These are phyloP conservation scores for Fusarium annulatum DNA, from an alignment of 2,329 filamentous ascomycete species.

Conservation along the genomic window DNA sequence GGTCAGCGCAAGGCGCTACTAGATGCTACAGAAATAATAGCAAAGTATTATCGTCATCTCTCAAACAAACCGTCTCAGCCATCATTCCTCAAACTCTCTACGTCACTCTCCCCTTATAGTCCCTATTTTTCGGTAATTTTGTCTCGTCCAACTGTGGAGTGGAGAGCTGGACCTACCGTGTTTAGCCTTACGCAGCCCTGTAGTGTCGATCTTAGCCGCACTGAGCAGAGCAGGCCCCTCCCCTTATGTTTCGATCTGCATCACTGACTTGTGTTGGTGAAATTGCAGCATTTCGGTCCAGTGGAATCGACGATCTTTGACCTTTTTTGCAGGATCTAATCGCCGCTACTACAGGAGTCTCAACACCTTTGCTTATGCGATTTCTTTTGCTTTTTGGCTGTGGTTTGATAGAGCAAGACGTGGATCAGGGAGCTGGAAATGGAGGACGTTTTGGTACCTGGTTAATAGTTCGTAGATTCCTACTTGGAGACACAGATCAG, in stretches of 20 bases:
- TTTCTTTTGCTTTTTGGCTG: background rate
- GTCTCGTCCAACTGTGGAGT: background rate
- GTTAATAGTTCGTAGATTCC: background rate
- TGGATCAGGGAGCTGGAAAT: background rate
- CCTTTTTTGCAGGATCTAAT: background rate
- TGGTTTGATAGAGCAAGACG: background rate
- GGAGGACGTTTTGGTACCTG: background rate
- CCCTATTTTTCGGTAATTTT: background rate
- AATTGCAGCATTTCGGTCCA: background rate
- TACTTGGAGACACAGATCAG: background rate
- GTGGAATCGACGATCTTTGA: background rate
- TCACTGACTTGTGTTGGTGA: background rate
- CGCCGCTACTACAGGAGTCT: background rate
- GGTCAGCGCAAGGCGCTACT: too few species aligned
- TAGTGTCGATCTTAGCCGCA: conserved; percentile 1
- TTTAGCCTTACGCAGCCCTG: background rate
- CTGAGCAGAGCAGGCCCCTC: background rate
- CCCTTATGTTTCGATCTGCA: background rate
- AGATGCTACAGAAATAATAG: background rate
- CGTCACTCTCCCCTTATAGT: conserved; percentile 7
- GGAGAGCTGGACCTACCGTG: background rate
- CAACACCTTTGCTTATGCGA: background rate
- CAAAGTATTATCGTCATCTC: background rate
- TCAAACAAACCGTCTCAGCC: background rate
- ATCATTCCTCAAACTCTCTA: background rate